Base-by-base conservation (phyloP, 2,329 filamentous ascomycete species). In the Beauveria varroae region DNA sequence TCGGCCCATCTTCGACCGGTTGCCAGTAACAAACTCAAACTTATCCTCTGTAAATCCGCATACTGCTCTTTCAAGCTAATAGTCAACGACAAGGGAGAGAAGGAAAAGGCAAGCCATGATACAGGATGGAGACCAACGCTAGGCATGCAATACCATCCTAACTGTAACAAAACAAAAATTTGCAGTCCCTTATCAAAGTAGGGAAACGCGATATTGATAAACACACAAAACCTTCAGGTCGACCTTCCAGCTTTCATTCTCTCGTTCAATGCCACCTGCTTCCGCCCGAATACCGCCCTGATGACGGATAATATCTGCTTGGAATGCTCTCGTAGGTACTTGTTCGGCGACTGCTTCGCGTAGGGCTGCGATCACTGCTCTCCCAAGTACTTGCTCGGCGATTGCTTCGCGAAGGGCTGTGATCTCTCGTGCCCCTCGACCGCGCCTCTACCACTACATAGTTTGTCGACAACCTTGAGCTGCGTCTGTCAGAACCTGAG, bases 401-500 rank as follows among this genome's bases (percentile, higher is more conserved):
- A 49, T 68, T 74, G 24, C 24, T 26, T 53, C 74, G 67, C 0
- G 75, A 76, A 8, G 75, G 74, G 57, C 75, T 77, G 43, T 74
- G 70, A 63, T 78, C 71, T 49, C 75, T 69, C 66, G 73, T 71
- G 12, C 72, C 69, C 5, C 69, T 68, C 16, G 70, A 68, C 22
- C 73, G 69, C 37, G 67, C 68, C 20, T 68, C 67, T 28, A 63
- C 67, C 18, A 64, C 60, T 54, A 73, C 67, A 53, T 73, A 71
- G 59, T 72, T 75, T 2, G 74, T 74, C 9, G 75, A 74, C 7
- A 75, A 77, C 43, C 71, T 67, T 8, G 75, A 78, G 59, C 66
- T 75, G 30, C 75, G 74, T 50, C 75, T 68, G 30, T 12, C 10
- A 34, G 10, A 34, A 34, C 4, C 51, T 74, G 73, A 52, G 71